A percentile compares a stretch with the other conserved stretches of the same genome.
These are phyloP conservation scores for Puccinia novopanici DNA, from an alignment of 1,284 basidiomycete genomes.

Conservation along the genomic window DNA sequence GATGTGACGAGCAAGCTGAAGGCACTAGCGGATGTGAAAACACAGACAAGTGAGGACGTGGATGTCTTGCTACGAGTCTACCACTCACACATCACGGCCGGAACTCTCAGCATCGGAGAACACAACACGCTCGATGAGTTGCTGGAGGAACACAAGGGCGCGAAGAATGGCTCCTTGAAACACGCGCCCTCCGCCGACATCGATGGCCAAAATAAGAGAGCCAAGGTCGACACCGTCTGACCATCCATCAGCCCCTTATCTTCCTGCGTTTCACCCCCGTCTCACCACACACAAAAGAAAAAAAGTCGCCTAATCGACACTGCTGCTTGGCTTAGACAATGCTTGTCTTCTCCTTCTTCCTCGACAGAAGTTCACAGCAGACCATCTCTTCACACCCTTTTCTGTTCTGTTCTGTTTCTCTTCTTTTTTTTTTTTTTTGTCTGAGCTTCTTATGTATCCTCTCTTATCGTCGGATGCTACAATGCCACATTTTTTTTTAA, in stretches of 20 bases:
- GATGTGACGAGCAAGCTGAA: slow-evolving; percentile 99
- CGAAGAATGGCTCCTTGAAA: slow-evolving; percentile 11
- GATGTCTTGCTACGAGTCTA: slow-evolving; percentile 90
- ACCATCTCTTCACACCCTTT: too few species aligned
- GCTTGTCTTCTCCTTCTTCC: not conserved
- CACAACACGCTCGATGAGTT: slow-evolving; percentile 48
- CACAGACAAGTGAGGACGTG: slow-evolving; percentile 98
- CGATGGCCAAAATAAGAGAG: slow-evolving; percentile 18
- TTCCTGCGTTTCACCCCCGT: not conserved
- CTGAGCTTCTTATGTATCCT: slow-evolving; percentile 1
- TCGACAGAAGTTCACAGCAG: not conserved
- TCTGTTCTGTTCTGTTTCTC: too few species aligned
- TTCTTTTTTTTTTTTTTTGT: not conserved
- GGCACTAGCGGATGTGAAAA: slow-evolving; percentile 95
- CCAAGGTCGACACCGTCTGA: slow-evolving; percentile 25
- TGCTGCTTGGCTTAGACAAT: not conserved
- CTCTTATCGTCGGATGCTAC: not conserved
- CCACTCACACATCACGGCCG: slow-evolving; percentile 49
- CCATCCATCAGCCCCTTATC: not conserved
- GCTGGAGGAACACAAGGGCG: slow-evolving; percentile 50
- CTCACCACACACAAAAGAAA: not conserved
- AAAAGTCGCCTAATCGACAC: not conserved
- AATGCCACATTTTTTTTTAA: not conserved
- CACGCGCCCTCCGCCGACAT: not conserved
- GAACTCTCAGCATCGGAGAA: slow-evolving; percentile 46